Conservation (phyloP, 1,284 basidiomycete genomes). For the Fomitopsis palustris region DNA sequence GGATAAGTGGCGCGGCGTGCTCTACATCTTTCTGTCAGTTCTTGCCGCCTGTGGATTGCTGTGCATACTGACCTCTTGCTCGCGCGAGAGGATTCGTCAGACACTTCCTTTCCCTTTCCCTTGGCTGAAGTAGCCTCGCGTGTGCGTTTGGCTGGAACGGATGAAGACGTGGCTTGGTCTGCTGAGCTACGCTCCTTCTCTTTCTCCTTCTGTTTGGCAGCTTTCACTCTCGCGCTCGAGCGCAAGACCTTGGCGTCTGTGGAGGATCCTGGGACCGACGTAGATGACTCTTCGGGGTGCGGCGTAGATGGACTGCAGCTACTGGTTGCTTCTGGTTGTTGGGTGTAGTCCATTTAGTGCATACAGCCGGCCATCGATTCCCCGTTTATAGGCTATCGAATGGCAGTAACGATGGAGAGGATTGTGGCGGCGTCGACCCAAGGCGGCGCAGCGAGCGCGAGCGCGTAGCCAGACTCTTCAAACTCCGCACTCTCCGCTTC, state of each 20-base stretch:
- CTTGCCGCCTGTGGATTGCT: constrained; percentile 6
- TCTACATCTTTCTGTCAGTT: constrained; percentile 33
- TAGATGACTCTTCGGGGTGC: constrained; percentile 27
- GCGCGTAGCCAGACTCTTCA: constrained; percentile 6
- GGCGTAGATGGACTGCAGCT: constrained; percentile 44
- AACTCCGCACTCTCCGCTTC: constrained; percentile 2
- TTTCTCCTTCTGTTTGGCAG: constrained; percentile 65
- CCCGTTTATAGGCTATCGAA: constrained; percentile 26
- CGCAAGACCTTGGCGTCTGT: constrained; percentile 50
- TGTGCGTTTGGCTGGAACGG: constrained; percentile 48
- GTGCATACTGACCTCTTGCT: constrained; percentile 56
- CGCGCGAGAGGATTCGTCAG: constrained; percentile 45
- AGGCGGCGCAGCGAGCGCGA: constrained; percentile 6
- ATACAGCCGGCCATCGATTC: constrained; percentile 80
- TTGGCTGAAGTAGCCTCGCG: constrained; percentile 50
- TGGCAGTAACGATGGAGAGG: constrained; percentile 9
- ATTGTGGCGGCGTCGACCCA: constrained; percentile 12
- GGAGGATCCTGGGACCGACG: constrained; percentile 23
- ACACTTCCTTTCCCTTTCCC: constrained; percentile 59
- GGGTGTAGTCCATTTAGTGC: constrained; percentile 81
- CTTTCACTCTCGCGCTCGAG: constrained; percentile 73
- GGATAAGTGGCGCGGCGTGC: constrained; percentile 54
- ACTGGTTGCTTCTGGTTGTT: constrained; percentile 65
- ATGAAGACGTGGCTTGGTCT: constrained; percentile 41
- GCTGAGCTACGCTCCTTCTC: constrained; percentile 38